Conservation (phyloP, 176 grass and related monocot species). For the Aechmea fasciata region DNA sequence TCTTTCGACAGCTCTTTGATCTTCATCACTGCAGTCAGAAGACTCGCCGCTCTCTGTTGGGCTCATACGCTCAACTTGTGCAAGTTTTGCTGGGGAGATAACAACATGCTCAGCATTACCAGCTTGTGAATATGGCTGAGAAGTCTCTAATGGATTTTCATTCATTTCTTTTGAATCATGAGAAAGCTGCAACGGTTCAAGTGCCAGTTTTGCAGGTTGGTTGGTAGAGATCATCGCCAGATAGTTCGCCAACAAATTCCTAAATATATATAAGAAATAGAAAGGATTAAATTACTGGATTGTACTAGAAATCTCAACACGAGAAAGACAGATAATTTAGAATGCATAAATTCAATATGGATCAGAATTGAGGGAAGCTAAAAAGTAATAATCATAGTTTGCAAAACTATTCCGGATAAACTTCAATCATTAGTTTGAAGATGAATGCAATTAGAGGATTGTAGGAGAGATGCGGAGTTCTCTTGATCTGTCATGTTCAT, state of each 20-base stretch:
- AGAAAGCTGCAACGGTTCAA: slow-evolving; percentile 5
- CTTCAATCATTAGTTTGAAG: background rate
- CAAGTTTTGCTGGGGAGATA: slow-evolving; percentile 80
- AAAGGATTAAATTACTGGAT: background rate
- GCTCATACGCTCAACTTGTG: slow-evolving; percentile 85
- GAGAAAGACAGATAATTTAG: background rate
- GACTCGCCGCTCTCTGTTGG: slow-evolving; percentile 53
- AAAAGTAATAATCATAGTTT: background rate
- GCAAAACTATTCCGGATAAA: background rate
- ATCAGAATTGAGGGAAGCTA: background rate
- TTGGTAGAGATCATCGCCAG: slow-evolving; percentile 43
- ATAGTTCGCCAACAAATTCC: slow-evolving; percentile 27
- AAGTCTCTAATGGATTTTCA: slow-evolving; percentile 18
- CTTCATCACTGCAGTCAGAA: slow-evolving; percentile 45
- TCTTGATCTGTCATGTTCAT: background rate
- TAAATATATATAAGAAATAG: background rate
- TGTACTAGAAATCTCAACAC: background rate
- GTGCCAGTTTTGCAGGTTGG: slow-evolving; percentile 16
- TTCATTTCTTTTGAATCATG: slow-evolving; percentile 25
- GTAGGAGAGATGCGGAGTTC: background rate
- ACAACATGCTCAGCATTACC: slow-evolving; percentile 23
- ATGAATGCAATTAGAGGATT: background rate
- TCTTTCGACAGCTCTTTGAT: slow-evolving; percentile 64
- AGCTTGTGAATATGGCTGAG: slow-evolving; percentile 6
- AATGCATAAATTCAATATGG: background rate